These are phyloP conservation scores for Cladosporium sp. DNA, from an alignment of 2,329 filamentous ascomycete genomes.

Conservation along the genomic window DNA sequence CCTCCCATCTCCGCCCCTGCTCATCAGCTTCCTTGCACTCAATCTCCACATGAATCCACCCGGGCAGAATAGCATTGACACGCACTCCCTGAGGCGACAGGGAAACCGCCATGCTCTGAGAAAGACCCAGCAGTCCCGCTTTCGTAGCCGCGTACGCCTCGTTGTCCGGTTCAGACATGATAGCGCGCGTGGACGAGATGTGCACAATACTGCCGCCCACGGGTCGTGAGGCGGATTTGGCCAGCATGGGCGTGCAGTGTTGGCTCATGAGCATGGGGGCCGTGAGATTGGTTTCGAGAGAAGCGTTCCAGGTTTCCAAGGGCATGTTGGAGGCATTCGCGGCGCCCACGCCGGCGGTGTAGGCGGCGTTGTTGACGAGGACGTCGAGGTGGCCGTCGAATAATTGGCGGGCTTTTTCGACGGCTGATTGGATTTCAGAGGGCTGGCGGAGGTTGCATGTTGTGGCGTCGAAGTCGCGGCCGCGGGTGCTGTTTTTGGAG, in stretches of 20 bases:
- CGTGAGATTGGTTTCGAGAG: constrained; percentile 37
- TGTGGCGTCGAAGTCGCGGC: constrained; percentile 20
- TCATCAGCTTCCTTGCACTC: constrained; percentile 41
- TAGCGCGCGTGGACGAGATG: constrained; percentile 48
- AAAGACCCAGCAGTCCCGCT: constrained; percentile 48
- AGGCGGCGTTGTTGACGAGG: constrained; percentile 42
- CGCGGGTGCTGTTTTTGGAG: constrained; percentile 15
- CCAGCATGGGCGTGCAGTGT: constrained; percentile 26
- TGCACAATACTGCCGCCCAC: constrained; percentile 37
- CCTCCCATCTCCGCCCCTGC: constrained; percentile 41
- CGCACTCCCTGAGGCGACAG: constrained; percentile 41
- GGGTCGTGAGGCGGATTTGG: constrained; percentile 14
- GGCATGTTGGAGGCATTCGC: constrained; percentile 29
- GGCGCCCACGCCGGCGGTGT: constrained; percentile 34
- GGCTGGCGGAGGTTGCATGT: constrained; percentile 26
- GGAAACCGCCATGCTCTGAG: constrained; percentile 46
- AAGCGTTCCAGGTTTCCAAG: constrained; percentile 37
- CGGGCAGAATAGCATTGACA: constrained; percentile 48
- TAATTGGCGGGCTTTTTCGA: constrained; percentile 28
- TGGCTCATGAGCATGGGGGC: constrained; percentile 31
- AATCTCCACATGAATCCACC: constrained; percentile 50
- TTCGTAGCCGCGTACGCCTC: constrained; percentile 50
- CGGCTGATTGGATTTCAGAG: constrained; percentile 29
- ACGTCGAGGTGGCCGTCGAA: constrained; percentile 38
- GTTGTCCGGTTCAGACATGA: constrained; percentile 47